These are phyloP conservation scores for Chytriomyces confervae DNA, from an alignment of 192 early-diverging fungal species.

Conservation along the genomic window DNA sequence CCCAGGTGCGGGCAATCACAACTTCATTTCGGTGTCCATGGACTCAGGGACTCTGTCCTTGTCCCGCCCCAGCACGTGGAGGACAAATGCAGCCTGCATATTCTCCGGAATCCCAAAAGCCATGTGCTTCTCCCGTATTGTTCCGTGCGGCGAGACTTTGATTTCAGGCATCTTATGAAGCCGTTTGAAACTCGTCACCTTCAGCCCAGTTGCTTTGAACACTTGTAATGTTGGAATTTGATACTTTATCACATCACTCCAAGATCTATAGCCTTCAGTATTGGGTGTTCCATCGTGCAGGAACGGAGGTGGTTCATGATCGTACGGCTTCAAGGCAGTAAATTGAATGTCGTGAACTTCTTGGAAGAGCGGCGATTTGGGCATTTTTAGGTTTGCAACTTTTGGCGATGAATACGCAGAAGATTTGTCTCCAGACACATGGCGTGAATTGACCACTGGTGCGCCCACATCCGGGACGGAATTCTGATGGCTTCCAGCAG, in stretches of 20 bases:
- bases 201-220: neutral
- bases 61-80: neutral
- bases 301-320: neutral
- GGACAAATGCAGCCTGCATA: neutral
- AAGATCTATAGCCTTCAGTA: conserved; percentile 21
- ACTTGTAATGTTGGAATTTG: conserved; percentile 1
- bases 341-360: too few species aligned
- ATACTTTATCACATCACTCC: conserved; percentile 10
- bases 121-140: neutral
- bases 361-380: too few species aligned
- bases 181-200: conserved; percentile 21
- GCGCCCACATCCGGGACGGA: too few species aligned
- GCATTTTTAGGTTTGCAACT: too few species aligned
- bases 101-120: neutral
- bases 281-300: conserved; percentile 4
- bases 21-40: neutral
- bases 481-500: too few species aligned
- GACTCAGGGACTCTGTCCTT: neutral
- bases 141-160: neutral
- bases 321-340: neutral
- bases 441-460: too few species aligned
- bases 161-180: conserved; percentile 6
- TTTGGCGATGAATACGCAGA: too few species aligned
- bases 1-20: too few species aligned
- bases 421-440: too few species aligned